A percentile compares a stretch with the other conserved stretches of the same genome.
Conservation (phyloP, 345 rosid genomes). For the Pelargonium nanum region DNA sequence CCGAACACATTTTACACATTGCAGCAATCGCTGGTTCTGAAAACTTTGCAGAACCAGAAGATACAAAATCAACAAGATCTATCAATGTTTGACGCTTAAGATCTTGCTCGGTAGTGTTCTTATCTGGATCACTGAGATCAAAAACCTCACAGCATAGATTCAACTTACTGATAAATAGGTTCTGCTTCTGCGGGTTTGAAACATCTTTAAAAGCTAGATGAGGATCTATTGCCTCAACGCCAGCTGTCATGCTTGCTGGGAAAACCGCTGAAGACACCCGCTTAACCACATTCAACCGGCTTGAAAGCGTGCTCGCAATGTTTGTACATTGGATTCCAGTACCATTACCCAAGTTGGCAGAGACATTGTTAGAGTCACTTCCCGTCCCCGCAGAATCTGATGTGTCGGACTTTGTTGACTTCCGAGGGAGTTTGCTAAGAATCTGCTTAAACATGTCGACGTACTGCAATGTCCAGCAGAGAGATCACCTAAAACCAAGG, state of each 20-base stretch:
- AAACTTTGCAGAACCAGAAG: constrained; percentile 57
- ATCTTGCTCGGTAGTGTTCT: constrained; percentile 38
- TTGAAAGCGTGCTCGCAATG: constrained; percentile 46
- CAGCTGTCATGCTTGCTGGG: constrained; percentile 64
- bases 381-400: constrained; percentile 32
- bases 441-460: constrained; percentile 65
- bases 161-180: constrained; percentile 59
- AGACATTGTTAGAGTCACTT: constrained; percentile 23
- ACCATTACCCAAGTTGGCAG: constrained; percentile 21
- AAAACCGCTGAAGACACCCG: constrained; percentile 75
- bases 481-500: constrained; percentile 14
- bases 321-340: constrained; percentile 43
- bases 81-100: constrained; percentile 40
- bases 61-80: constrained; percentile 62
- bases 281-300: constrained; percentile 63
- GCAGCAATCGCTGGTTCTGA: constrained; percentile 50
- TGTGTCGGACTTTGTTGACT: constrained; percentile 37
- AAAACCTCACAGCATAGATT: constrained; percentile 50
- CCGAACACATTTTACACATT: constrained; percentile 52
- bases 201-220: constrained; percentile 64
- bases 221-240: constrained; percentile 66
- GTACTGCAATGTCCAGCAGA: constrained; percentile 21
- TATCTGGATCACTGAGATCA: constrained; percentile 38
- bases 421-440: constrained; percentile 65
- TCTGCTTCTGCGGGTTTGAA: constrained; percentile 57